Evolutionary conservation across 2,329 filamentous ascomycete genomes (phyloP), one percentile per base, ranked within the genome.

Genomic region (Dactylonectria estremocensis): DNA sequence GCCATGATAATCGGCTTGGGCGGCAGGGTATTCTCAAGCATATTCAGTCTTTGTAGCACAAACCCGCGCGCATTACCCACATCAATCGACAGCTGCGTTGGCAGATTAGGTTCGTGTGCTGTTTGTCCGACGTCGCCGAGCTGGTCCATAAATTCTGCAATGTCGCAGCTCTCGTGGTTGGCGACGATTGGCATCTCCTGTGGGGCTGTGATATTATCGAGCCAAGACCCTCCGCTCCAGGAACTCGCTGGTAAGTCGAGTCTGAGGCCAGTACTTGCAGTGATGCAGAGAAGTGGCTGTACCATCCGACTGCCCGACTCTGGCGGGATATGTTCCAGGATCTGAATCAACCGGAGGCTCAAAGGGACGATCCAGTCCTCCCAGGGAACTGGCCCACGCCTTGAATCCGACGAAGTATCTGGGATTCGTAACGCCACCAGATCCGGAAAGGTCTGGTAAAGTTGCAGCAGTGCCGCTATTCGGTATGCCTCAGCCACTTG

Each of bases 1-100:
- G 83, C 83, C 35, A 84, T 81, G 0, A 76, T 71, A 1, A 84
- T 82, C 2, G 83, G 83, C 7, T 81, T 81, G 1, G 83, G 83
- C 4, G 82, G 82, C 5, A 84, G 65, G n/a, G 72, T 81, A 9
- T 78, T 76, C 66, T 84, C 82, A 20, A 84, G 60, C 31, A 81
- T 77, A 3, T 79, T 78, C 3, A 84, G 71, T 3, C 83, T 71
- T 3, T 76, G 75, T 73, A 83, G 79, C 22, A 84, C 72, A 58
- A 83, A 82, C 8, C 77, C 75, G 4, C 83, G 80, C 3, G 82
- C 82, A 24, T 77, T 78, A 3, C 78, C 80, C 2, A 80, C 79
- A n/a, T 83, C 80, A 1, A 84, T 71, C 0, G 78, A 78, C 56
- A 80, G 59, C 20, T 71, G 62, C 1, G 74, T 75, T 24, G 74